Conservation (phyloP, 2,329 filamentous ascomycete genomes). For the Botrytis byssoidea region DNA sequence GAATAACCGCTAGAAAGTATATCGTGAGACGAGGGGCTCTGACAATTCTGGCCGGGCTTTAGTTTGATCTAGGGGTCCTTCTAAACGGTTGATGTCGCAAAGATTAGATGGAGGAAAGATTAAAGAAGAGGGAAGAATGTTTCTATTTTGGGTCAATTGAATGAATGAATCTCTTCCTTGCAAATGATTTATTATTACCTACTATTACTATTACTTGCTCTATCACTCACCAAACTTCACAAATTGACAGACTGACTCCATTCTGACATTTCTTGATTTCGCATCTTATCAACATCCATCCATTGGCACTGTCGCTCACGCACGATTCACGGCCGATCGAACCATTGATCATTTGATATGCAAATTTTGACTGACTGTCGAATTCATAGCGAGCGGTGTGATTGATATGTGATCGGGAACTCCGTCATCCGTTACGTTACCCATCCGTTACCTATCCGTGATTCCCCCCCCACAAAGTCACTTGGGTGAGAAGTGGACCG, state of each 20-base stretch:
- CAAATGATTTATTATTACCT: too few species aligned
- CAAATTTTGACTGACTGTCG: background rate
- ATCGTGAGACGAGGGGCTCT: background rate
- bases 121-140: too few species aligned
- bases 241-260: too few species aligned
- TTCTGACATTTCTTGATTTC: background rate
- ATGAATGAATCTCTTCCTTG: background rate
- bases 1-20: background rate
- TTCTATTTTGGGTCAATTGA: background rate
- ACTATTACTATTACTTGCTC: background rate
- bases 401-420: background rate
- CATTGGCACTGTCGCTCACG: background rate
- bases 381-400: background rate
- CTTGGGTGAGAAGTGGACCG: background rate
- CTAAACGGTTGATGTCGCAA: background rate
- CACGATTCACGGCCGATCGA: background rate
- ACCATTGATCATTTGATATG: background rate
- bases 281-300: background rate
- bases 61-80: background rate
- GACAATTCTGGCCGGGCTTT: background rate
- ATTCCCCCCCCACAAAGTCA: slow-evolving; percentile 11
- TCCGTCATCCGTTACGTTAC: background rate
- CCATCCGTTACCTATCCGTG: background rate
- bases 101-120: background rate
- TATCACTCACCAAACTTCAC: background rate